Conservation (phyloP, 352 stramenopile genomes). For the Phytophthora foliorum region DNA sequence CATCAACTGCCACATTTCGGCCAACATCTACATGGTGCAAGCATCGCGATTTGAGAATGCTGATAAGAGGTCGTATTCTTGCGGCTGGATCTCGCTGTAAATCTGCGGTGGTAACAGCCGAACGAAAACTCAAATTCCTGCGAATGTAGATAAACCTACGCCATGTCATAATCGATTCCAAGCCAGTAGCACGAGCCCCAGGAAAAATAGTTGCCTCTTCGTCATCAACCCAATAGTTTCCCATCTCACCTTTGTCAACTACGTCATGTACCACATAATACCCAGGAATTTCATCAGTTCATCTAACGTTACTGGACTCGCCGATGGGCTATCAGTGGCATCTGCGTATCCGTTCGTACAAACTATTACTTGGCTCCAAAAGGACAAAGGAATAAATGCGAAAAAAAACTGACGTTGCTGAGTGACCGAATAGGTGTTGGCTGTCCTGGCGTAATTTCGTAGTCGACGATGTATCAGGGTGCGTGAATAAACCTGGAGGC, state of each 20-base stretch:
- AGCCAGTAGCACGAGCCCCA: background rate
- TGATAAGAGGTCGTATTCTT: conserved; percentile 19
- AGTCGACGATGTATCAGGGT: background rate
- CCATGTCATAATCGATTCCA: conserved; percentile 32
- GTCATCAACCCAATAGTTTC: conserved; percentile 41
- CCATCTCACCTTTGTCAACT: conserved; percentile 35
- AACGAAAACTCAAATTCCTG: conserved; percentile 10
- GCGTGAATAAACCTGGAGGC: conserved; percentile 2
- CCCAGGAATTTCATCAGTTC: conserved; percentile 41
- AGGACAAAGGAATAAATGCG: conserved; percentile 9
- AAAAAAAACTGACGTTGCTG: conserved; percentile 5
- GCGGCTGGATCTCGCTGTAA: conserved; percentile 6
- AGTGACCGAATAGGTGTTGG: background rate
- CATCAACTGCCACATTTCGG: conserved; percentile 36
- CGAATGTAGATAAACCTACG: conserved; percentile 28
- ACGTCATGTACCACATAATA: conserved; percentile 39
- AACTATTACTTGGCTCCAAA: conserved; percentile 7
- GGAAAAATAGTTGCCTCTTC: conserved; percentile 26
- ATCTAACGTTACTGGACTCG: background rate
- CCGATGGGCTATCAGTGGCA: background rate
- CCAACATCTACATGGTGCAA: conserved; percentile 30
- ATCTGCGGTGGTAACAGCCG: background rate
- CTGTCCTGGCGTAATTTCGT: conserved; percentile 1
- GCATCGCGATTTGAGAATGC: conserved; percentile 32
- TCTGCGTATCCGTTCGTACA: conserved; percentile 7